Evolutionary conservation across 345 rosid species (phyloP), one percentile per base, ranked within the genome.

Genomic region (Brassica incana): DNA sequence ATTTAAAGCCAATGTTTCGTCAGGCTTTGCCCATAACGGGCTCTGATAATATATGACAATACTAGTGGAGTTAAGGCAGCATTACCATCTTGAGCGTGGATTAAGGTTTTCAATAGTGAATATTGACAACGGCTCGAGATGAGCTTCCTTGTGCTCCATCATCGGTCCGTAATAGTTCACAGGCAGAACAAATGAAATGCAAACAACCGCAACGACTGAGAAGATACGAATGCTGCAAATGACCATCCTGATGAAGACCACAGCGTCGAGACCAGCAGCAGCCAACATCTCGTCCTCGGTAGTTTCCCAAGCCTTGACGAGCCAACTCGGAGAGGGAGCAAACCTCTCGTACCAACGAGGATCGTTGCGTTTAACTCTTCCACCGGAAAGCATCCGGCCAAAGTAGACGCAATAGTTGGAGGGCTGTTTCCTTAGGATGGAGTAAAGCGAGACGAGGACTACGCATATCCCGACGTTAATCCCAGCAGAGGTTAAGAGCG

Each of bases 301-400:
- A 48, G 97, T 82, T 81, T 84, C 88, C 98, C 98, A 95, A 23
- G 98, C 97, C 83, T 85, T 92, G 27, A 89, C 27, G 6, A 95
- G 36, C 99, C 99, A 95, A 84, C 97, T 85, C 0, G 99, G 93
- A 35, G 98, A 89, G 0, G 98, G 98, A 2, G 85, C 91, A 71
- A 91, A 93, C 79, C 98, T 90, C 64, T 91, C 90, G 16, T 91
- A 82, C 81, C 88, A 83, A 73, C 74, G 69, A 76, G 86, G 84
- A 74, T 87, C 89, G 20, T 12, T 50, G 36, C 72, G 82, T 63
- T 78, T 79, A 32, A 77, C 66, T 16, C 67, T 71, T 25, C 80
- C 86, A 0, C 75, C 56, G 72, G 89, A 85, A 66, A 88, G 85
- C 88, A 87, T 74, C 81, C 89, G 83, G 1, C 88, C 89, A 72